Conservation (phyloP, 352 stramenopile genomes). For the Phytophthora niederhauseri region DNA sequence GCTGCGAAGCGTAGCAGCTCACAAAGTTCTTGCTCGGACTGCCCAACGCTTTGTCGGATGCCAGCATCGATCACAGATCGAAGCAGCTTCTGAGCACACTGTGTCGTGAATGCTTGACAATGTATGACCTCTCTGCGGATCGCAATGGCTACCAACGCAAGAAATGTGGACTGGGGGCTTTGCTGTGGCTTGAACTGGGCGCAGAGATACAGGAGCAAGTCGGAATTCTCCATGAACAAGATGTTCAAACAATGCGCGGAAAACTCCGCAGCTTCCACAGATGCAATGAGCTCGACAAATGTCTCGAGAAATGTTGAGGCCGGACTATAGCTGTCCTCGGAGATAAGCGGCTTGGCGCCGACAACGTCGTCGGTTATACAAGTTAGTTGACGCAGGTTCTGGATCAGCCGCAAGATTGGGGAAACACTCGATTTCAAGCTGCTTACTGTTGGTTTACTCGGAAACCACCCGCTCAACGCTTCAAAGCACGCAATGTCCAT, state of each 20-base stretch:
- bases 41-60: slow-evolving; percentile 5
- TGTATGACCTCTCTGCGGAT: slow-evolving; percentile 15
- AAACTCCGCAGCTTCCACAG: slow-evolving; percentile 12
- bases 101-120: slow-evolving; percentile 21
- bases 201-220: slow-evolving; percentile 26
- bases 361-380: slow-evolving; percentile 2
- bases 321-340: background rate
- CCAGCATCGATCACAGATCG: slow-evolving; percentile 27
- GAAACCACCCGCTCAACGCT: slow-evolving; percentile 20
- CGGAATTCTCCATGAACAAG: slow-evolving; percentile 26
- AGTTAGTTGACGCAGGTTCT: slow-evolving; percentile 13
- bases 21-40: slow-evolving; percentile 2
- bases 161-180: slow-evolving; percentile 17
- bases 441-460: slow-evolving; percentile 15
- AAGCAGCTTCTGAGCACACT: slow-evolving; percentile 7
- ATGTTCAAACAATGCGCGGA: slow-evolving; percentile 21
- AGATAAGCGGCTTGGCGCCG: background rate
- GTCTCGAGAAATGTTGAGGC: slow-evolving; percentile 19
- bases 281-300: slow-evolving; percentile 19
- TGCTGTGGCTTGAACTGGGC: slow-evolving; percentile 15
- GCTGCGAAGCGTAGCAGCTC: slow-evolving; percentile 14
- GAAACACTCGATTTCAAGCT: slow-evolving; percentile 13
- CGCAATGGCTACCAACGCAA: slow-evolving; percentile 20
- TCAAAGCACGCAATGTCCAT: slow-evolving; percentile 28
- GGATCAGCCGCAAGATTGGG: slow-evolving; percentile 11